Evolutionary conservation across 371 early-diverging fungal species (phyloP).

Genomic region (Rhizomucor miehei): DNA sequence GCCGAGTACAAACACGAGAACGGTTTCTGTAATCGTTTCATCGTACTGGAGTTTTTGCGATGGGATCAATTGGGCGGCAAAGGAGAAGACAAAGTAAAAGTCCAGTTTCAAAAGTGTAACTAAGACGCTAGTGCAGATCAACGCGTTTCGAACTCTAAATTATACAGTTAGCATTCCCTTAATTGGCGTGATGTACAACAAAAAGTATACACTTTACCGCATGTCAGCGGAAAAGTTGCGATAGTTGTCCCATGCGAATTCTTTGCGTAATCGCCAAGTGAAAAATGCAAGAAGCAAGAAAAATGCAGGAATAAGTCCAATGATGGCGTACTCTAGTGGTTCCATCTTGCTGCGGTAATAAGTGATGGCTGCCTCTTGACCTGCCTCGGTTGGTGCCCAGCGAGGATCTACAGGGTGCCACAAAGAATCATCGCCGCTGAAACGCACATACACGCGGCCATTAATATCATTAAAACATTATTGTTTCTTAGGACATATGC

Average conservation of each 20-base stretch:
- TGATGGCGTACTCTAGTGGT: constrained; percentile 48
- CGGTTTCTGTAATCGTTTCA: constrained; percentile 32
- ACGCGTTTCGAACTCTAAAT: constrained; percentile 34
- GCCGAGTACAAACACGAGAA: constrained; percentile 41
- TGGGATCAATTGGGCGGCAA: constrained; percentile 51
- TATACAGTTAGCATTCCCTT: neutral
- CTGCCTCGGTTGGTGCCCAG: constrained; percentile 19
- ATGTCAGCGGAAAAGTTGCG: constrained; percentile 50
- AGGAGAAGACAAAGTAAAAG: constrained; percentile 48
- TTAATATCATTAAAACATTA: neutral
- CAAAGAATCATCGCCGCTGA: constrained; percentile 15
- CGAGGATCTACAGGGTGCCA: constrained; percentile 31
- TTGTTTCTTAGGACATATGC: neutral
- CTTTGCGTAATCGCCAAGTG: constrained; percentile 43
- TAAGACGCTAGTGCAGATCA: constrained; percentile 34
- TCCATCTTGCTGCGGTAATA: constrained; percentile 37
- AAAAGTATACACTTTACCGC: constrained; percentile 17
- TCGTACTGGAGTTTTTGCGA: constrained; percentile 37
- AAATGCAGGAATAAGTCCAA: constrained; percentile 46
- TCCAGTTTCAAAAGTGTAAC: constrained; percentile 47
- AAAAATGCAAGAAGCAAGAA: constrained; percentile 37
- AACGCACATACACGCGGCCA: neutral
- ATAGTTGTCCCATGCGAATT: constrained; percentile 56
- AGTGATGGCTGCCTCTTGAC: constrained; percentile 25
- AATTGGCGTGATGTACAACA: too few relatives aligned